Evolutionary conservation across 2,329 filamentous ascomycete genomes (phyloP), one percentile per base, ranked within the genome.

Genomic region (Stromatinia cepivora): DNA sequence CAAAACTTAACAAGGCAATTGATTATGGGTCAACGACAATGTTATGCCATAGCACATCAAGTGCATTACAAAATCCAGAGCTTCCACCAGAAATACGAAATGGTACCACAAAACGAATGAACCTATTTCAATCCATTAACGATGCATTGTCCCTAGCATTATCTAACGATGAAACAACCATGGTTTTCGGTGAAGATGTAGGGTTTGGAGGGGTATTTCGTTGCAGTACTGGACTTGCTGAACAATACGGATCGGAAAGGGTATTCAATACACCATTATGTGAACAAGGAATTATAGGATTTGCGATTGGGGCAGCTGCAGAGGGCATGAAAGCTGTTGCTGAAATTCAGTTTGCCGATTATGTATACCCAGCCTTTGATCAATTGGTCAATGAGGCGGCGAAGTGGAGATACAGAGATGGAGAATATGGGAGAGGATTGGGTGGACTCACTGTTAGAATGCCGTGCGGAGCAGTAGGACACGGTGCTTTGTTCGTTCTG

Each of bases 231-330:
- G 92, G 94, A 75, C 85, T 99, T 22, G 89, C 93, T 45, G 91
- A 93, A 72, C 92, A 92, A 69, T 97, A 95, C 79, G 95, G 95
- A 11, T 86, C 88, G 3, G 91, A 95, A 70, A 86, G 95, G 69
- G 94, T 99, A 46, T 99, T 99, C 84, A 98, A 99, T 81, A 98
- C 94, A 25, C 95, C 95, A 0, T 81, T 99, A 74, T 92, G 90
- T 46, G 95, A 99, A 79, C 95, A 98, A 80, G 95, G 94, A 1
- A 94, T 99, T 73, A 86, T 96, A 70, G 95, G 95, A 0, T 98
- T 98, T 77, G 95, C 90, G 15, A 93, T 98, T 74, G 95, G 95
- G 2, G 88, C 90, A 48, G 94, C 94, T 0, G 92, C 92, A 9
- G 91, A 97, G 81, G 94, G 94, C 34, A 93, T 97, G 91, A 90